Base-by-base conservation (phyloP, 345 rosid species). In the Eucalyptus globulus region DNA sequence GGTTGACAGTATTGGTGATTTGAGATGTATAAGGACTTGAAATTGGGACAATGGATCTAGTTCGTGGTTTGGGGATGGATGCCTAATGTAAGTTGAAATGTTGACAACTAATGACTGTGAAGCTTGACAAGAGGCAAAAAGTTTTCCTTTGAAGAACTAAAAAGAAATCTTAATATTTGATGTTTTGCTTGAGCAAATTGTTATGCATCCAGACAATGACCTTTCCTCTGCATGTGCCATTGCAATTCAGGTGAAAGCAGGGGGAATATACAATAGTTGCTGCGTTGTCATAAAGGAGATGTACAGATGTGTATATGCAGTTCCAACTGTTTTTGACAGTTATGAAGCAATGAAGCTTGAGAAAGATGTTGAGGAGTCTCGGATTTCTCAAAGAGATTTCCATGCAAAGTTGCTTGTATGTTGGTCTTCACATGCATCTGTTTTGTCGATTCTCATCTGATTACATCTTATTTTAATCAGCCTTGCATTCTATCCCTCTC, bases 271-370 rank as follows among this genome's bases (percentile, higher is more conserved):
- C 94, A 96, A 96, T 80, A 98, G 99, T 90, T 98, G 99, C 93
- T 97, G 99, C 76, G 93, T 93, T 88, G 94, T 96, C 89, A 95
- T 97, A 58, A 97, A 95, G 94, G 95, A 96, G 91, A 95, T 94
- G 92, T 94, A 94, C 91, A 95, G 98, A 92, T 95, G 99, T 90
- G 95, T 97, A 86, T 97, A 94, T 93, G 99, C 99, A 88, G 92
- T 97, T 89, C 99, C 99, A 90, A 90, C 87, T 88, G 62, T 95
- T 86, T 94, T 97, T 93, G 93, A 91, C 89, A 91, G 93, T 56
- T 94, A 94, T 80, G 97, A 96, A 93, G 89, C 96, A 86, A 88
- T 93, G 76, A 93, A 90, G 92, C 95, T 96, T 49, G 97, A 97
- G 93, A 95, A 96, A 91, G 98, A 94, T 88, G 93, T 88, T 88